Evolutionary conservation across 169 alveolate species (phyloP), one percentile per base, ranked within the genome.

Genomic region (Cyclospora cayetanensis): DNA sequence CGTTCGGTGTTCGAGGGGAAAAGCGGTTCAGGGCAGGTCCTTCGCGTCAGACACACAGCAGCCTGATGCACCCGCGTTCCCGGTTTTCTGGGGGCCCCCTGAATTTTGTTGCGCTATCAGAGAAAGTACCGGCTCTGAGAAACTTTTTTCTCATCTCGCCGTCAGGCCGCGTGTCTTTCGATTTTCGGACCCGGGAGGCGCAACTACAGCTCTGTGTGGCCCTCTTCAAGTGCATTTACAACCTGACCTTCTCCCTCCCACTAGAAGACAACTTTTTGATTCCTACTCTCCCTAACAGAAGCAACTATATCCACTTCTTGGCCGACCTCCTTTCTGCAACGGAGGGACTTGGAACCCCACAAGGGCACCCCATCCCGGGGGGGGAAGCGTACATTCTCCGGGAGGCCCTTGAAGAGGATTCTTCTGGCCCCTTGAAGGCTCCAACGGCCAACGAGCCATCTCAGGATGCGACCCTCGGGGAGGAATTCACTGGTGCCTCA

Each of bases 251-350:
- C 66, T 37, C 66, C 5, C 46, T 77, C 5, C 72, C 88, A 11
- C 41, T 31, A 27, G 12, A 77, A 12, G 70, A 74, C 4, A 43
- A 43, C 5, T 93, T 93, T 72, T 74, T 94, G 50, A 63, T 93
- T 34, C 96, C 96, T 29, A 65, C 95, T 25, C 46, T 94, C 1
- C 96, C 96, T 34, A 83, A 93, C 3, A 31, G 96, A 31, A 95
- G 95, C 27, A 94, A 94, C 34, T 94, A 94, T 65, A 76, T 94
- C n/a, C 96, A 94, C 80, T 87, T 82, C 76, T 37, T 93, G 20
- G 96, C 96, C 5, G 96, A 94, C 52, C 93, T 94, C 0, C n/a
- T 68, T 1, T 68, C 80, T 31, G 31, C 46, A 3, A 12, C 29
- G 5, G 80, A 68, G 80, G 80, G 80, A 1, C 50, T 68, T 2